Percentiles rank a stretch among this genome's conserved stretches.
phyloP scores from a whole-genome alignment of 2,329 filamentous ascomycete species.

The Paracoccidioides brasiliensis region DNA sequence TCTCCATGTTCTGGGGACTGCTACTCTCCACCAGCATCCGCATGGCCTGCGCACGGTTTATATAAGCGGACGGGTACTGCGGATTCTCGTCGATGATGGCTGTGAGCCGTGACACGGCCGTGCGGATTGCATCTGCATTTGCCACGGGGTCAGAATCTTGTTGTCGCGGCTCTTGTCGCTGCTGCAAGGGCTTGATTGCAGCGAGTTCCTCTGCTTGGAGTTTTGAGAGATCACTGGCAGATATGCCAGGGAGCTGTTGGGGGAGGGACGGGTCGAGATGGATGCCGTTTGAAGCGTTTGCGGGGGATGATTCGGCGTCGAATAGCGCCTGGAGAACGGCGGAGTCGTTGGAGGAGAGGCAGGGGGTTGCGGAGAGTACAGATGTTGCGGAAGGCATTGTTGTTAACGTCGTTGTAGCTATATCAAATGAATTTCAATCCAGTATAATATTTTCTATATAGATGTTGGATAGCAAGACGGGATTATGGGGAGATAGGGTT shows the following conservation, averaged over 20 bases:
- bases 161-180: slow-evolving; percentile 4
- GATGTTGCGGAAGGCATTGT: slow-evolving; percentile 3
- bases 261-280: slow-evolving; percentile 25
- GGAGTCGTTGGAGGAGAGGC: slow-evolving; percentile 32
- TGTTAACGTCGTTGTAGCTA: neutral
- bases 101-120: slow-evolving; percentile 28
- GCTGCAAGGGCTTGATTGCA: slow-evolving; percentile 28
- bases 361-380: slow-evolving; percentile 15
- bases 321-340: slow-evolving; percentile 35
- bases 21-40: slow-evolving; percentile 24
- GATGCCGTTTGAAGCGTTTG: slow-evolving; percentile 5
- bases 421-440: neutral
- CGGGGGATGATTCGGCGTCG: slow-evolving; percentile 32
- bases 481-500: no score
- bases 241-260: slow-evolving; percentile 26
- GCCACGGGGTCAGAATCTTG: neutral
- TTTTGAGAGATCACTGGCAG: slow-evolving; percentile 21
- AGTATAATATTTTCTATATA: no score
- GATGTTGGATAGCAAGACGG: no score
- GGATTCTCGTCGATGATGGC: slow-evolving; percentile 32
- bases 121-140: slow-evolving; percentile 12
- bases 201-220: slow-evolving; percentile 29
- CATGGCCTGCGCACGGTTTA: slow-evolving; percentile 42
- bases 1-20: neutral
- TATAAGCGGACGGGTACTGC: slow-evolving; percentile 41